Conservation (phyloP, 768 basidiomycete genomes). For the Butyriboletus loyo region DNA sequence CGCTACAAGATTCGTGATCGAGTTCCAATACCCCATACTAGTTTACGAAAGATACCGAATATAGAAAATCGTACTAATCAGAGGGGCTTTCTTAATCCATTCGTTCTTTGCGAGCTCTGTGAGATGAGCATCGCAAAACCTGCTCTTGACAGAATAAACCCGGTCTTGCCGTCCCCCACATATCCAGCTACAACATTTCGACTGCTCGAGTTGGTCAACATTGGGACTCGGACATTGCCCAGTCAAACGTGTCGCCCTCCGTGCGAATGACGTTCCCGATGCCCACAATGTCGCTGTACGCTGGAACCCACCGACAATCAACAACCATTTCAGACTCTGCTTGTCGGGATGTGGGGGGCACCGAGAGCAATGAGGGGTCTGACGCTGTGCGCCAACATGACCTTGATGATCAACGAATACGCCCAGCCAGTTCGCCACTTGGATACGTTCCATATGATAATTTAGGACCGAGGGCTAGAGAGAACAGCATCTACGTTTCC, state of each 20-base stretch:
- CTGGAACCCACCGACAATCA: constrained; percentile 40
- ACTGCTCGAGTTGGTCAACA: constrained; percentile 49
- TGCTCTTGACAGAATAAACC: constrained; percentile 47
- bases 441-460: constrained; percentile 40
- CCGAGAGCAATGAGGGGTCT: constrained; percentile 65
- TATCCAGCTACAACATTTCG: constrained; percentile 58
- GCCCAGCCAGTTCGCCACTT: constrained; percentile 52
- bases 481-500: constrained; percentile 59
- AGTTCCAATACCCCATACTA: background rate
- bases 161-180: constrained; percentile 59
- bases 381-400: constrained; percentile 52
- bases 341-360: constrained; percentile 60
- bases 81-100: constrained; percentile 50
- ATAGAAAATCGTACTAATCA: constrained; percentile 21
- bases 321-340: constrained; percentile 38
- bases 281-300: constrained; percentile 68
- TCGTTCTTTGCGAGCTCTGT: constrained; percentile 50
- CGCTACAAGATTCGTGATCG: background rate
- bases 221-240: constrained; percentile 68
- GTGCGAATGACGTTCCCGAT: constrained; percentile 55
- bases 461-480: constrained; percentile 61
- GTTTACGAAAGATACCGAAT: background rate
- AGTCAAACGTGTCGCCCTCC: constrained; percentile 51
- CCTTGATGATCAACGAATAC: constrained; percentile 51
- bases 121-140: constrained; percentile 62